Percentiles rank a stretch among this genome's conserved stretches.
These are phyloP conservation scores for Apiospora malaysiana DNA, from an alignment of 2,329 filamentous ascomycete genomes.

Conservation along the genomic window DNA sequence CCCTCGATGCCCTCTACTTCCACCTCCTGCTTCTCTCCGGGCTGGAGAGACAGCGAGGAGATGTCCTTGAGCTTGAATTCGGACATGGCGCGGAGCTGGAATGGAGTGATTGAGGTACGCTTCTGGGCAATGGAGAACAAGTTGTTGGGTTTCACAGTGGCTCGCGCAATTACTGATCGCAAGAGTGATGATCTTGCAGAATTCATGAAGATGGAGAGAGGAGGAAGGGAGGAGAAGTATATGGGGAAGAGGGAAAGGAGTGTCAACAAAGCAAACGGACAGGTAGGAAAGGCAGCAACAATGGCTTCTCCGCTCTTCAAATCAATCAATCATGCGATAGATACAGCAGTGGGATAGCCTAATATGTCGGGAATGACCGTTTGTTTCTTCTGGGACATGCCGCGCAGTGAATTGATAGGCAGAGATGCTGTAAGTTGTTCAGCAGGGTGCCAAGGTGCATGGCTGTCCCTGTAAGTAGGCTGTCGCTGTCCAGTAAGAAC, in stretches of 20 bases:
- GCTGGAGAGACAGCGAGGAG: conserved; percentile 73
- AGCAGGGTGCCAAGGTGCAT: conserved; percentile 14
- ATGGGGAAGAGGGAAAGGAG: not conserved
- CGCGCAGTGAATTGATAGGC: not conserved
- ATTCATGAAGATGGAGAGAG: conserved; percentile 18
- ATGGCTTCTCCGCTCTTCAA: not conserved
- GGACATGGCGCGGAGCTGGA: conserved; percentile 50
- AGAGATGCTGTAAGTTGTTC: conserved; percentile 19
- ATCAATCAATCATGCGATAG: conserved; percentile 15
- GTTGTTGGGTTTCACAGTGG: conserved; percentile 11
- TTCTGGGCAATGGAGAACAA: not conserved
- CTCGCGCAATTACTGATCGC: conserved; percentile 7
- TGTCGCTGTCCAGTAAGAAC: not conserved
- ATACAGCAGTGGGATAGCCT: not conserved
- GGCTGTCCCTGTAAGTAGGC: conserved; percentile 11
- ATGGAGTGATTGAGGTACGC: not conserved
- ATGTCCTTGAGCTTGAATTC: conserved; percentile 79
- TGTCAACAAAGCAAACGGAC: not conserved
- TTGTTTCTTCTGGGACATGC: not conserved
- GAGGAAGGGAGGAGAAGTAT: not conserved
- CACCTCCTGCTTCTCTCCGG: conserved; percentile 84
- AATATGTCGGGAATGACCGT: not conserved
- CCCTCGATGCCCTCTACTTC: conserved; percentile 89
- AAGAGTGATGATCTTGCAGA: conserved; percentile 5
- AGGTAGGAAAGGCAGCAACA: not conserved